Base-by-base conservation (phyloP, 805 yeast genomes). In the Pichia exigua region DNA sequence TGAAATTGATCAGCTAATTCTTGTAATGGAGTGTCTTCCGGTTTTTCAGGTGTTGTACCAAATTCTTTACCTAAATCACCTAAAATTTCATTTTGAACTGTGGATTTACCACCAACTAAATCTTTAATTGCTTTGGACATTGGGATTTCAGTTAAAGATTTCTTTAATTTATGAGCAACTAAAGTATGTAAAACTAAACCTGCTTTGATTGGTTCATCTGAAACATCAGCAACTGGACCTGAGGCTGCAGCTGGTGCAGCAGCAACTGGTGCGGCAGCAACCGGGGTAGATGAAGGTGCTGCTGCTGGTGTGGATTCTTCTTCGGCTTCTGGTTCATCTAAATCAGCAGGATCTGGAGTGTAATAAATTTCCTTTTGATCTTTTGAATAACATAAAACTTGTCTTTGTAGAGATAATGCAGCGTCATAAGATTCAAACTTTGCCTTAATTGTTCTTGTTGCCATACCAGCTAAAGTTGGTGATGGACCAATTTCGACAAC, bases 51-150 rank as follows among this genome's bases (percentile, higher is more conserved):
- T 47, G 97, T 91, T 44, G 94, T 73, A 63, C 98, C 97, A 65
- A 94, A 94, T 74, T 94, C 99, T 73, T 94, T 94, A 66, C 98
- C 98, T 64, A 94, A 78, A 66, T 94, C 99, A 77, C 99, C 99
- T 61, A 94, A 80, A 61, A 94, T 94, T 77, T 94, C 99, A 72
- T 94, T 94, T 74, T 94, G 99, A 46, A 94, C 92, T 21, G 99
- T 94, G 26, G 99, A 94, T 70, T 94, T 94, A 74, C 99, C 99
- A 65, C 95, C 95, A 57, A 94, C 99, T 64, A 94, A 78, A 66
- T 94, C 99, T 72, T 94, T 94, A 67, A 94, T 89, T 47, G 99
- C 91, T 73, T 94, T 94, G 54, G 89, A 73, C 78, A 88, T 76
- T 49, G 99, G 87, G 50, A 94, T 73, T 60, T 87, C 84, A 55